Conservation (phyloP, 805 yeast species). For the Monosporozyma siamensis region DNA sequence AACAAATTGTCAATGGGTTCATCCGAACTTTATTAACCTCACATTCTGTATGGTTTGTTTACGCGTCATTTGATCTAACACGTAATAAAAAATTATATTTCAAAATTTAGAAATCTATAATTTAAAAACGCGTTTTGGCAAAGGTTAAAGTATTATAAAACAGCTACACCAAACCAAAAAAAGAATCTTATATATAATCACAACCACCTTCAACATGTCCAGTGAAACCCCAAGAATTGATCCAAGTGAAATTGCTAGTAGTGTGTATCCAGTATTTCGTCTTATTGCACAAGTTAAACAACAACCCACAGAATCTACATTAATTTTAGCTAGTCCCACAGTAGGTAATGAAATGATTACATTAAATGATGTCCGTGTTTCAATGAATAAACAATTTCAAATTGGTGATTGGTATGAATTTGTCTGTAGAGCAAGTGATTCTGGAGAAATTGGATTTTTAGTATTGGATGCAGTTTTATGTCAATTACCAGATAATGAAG, state of each 20-base stretch:
- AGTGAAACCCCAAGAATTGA: constrained; percentile 29
- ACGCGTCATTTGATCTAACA: too few species aligned
- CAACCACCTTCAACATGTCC: not conserved
- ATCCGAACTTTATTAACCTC: too few species aligned
- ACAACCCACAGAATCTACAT: constrained; percentile 24
- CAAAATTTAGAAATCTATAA: too few species aligned
- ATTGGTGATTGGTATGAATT: constrained; percentile 30
- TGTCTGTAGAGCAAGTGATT: constrained; percentile 27
- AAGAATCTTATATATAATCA: too few species aligned
- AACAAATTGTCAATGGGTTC: too few species aligned
- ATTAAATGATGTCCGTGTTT: constrained; percentile 20
- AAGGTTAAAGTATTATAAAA: too few species aligned
- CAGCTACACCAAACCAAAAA: too few species aligned
- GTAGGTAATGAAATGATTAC: constrained; percentile 24
- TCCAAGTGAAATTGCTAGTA: constrained; percentile 22
- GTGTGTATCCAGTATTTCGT: constrained; percentile 24
- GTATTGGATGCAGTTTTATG: constrained; percentile 29
- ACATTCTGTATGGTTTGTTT: too few species aligned
- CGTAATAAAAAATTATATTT: too few species aligned
- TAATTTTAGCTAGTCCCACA: constrained; percentile 22
- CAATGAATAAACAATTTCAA: constrained; percentile 19
- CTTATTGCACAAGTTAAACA: constrained; percentile 26
- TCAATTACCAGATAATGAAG: constrained; percentile 18
- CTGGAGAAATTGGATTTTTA: constrained; percentile 28
- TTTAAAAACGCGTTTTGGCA: not conserved